Evolutionary conservation across 2,329 filamentous ascomycete genomes (phyloP).

Genomic region (Talaromyces sp.): DNA sequence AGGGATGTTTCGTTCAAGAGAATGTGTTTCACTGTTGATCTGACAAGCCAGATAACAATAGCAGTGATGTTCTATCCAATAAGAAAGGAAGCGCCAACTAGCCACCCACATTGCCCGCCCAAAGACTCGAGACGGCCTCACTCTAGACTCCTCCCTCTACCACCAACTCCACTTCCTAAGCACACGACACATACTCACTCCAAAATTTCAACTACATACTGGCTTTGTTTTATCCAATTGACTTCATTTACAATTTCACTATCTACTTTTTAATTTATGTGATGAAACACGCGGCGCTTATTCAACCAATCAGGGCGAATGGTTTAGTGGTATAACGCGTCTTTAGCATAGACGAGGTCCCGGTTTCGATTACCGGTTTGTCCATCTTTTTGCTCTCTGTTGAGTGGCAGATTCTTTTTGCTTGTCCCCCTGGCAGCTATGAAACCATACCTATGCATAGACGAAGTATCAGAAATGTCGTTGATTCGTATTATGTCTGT

Average conservation of each 20-base stretch:
- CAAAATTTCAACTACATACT: neutral
- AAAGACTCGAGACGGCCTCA: neutral
- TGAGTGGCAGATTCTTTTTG: neutral
- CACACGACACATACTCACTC: neutral
- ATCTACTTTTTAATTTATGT: neutral
- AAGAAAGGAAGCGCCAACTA: neutral
- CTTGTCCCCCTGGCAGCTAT: neutral
- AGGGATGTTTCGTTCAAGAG: neutral
- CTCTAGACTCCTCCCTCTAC: too few relatives aligned
- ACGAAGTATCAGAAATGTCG: neutral
- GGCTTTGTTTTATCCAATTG: too few relatives aligned
- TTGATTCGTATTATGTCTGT: neutral
- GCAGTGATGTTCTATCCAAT: slow-evolving; percentile 5
- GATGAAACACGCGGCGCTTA: neutral
- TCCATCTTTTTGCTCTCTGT: slow-evolving; percentile 2
- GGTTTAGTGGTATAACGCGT: slow-evolving; percentile 13
- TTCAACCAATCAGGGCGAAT: slow-evolving; percentile 3
- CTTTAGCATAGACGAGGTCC: slow-evolving; percentile 6
- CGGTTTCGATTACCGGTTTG: slow-evolving; percentile 13
- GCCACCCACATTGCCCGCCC: slow-evolving; percentile 4
- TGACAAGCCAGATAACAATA: slow-evolving; percentile 11
- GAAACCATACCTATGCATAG: neutral
- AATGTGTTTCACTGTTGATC: neutral
- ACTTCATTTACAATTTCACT: too few relatives aligned
- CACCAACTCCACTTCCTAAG: neutral